A percentile compares a stretch with the other conserved stretches of the same genome.
Conservation (phyloP, 2,329 filamentous ascomycete species). For the Penicillium rolfsii region DNA sequence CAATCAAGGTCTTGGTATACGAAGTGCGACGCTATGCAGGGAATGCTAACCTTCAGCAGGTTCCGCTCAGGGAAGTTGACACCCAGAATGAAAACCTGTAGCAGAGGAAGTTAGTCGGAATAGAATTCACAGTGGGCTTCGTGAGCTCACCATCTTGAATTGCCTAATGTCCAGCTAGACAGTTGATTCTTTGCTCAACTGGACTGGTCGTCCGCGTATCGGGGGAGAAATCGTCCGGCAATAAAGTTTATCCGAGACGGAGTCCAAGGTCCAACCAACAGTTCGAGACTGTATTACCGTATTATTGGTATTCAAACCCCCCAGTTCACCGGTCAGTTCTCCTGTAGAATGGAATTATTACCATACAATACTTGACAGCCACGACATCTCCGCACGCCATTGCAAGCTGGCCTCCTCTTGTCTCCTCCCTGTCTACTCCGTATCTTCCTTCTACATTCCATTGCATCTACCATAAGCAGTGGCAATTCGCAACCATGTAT, state of each 20-base stretch:
- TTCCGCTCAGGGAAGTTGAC: slow-evolving; percentile 82
- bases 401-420: slow-evolving; percentile 43
- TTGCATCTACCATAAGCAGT: slow-evolving; percentile 24
- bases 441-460: slow-evolving; percentile 21
- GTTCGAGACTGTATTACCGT: slow-evolving; percentile 2
- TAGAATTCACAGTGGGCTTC: background rate
- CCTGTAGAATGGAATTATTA: slow-evolving; percentile 5
- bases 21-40: slow-evolving; percentile 10
- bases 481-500: slow-evolving; percentile 37
- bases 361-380: background rate
- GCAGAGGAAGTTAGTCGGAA: background rate
- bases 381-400: slow-evolving; percentile 31
- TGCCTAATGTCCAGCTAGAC: slow-evolving; percentile 13
- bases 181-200: slow-evolving; percentile 18
- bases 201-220: slow-evolving; percentile 22
- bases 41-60: slow-evolving; percentile 72
- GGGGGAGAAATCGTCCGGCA: slow-evolving; percentile 39
- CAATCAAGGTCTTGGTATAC: slow-evolving; percentile 7
- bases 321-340: accelerated
- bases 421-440: slow-evolving; percentile 13
- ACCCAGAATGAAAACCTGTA: slow-evolving; percentile 80
- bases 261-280: slow-evolving; percentile 12
- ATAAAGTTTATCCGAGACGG: slow-evolving; percentile 39
- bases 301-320: background rate
- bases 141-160: slow-evolving; percentile 38